Evolutionary conservation across 805 yeast genomes (phyloP).

Genomic region (Sungouiozyma ichnusensis): DNA sequence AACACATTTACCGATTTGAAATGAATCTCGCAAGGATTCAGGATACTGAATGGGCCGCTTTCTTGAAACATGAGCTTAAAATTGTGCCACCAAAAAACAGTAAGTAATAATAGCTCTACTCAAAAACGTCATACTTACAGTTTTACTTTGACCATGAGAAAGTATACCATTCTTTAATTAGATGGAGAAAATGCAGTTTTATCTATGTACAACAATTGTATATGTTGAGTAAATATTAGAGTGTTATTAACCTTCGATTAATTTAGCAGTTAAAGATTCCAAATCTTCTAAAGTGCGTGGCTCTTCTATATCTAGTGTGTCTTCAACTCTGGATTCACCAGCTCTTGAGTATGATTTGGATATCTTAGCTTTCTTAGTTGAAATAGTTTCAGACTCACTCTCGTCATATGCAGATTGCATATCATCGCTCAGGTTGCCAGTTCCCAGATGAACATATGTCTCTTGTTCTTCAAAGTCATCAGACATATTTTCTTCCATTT

Average conservation of each 20-base stretch:
- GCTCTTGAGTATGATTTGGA: slow-evolving; percentile 8
- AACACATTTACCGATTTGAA: slow-evolving; percentile 6
- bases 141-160: not conserved
- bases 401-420: slow-evolving; percentile 28
- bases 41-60: slow-evolving; percentile 23
- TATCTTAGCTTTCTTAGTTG: slow-evolving; percentile 20
- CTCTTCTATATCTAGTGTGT: slow-evolving; percentile 64
- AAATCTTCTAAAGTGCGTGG: slow-evolving; percentile 90
- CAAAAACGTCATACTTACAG: not conserved
- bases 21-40: slow-evolving; percentile 16
- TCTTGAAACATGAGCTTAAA: slow-evolving; percentile 18
- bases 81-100: slow-evolving; percentile 9
- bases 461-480: slow-evolving; percentile 20
- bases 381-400: slow-evolving; percentile 18
- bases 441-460: slow-evolving; percentile 25
- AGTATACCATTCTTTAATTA: not conserved
- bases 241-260: slow-evolving; percentile 17
- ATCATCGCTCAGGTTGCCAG: slow-evolving; percentile 32
- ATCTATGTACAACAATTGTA: not conserved
- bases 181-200: not conserved
- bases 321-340: slow-evolving; percentile 26
- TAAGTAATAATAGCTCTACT: not conserved
- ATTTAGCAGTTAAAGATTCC: slow-evolving; percentile 67
- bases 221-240: not conserved
- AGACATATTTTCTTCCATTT: slow-evolving; percentile 30